A percentile compares a stretch with the other conserved stretches of the same genome.
phyloP scores from a whole-genome alignment of 345 rosid species.

The Citrus sp. region DNA sequence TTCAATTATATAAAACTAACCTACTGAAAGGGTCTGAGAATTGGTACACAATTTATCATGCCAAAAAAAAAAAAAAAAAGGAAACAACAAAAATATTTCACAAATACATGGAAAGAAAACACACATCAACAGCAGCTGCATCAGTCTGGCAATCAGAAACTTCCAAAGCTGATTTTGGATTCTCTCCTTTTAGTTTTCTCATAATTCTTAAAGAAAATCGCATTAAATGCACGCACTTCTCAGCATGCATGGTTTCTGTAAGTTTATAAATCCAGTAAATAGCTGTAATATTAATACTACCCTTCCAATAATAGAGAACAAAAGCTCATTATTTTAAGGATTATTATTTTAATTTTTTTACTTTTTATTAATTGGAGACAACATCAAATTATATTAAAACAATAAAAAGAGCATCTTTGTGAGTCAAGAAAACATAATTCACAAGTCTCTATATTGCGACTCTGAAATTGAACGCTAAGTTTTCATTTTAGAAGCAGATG shows the following conservation, averaged over 20 bases:
- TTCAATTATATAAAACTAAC: neutral
- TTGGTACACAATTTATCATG: neutral
- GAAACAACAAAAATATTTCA: neutral
- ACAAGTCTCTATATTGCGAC: neutral
- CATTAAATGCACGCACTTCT: neutral
- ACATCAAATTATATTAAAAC: neutral
- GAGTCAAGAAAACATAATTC: neutral
- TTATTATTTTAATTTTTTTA: neutral
- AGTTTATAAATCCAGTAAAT: neutral
- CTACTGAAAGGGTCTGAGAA: neutral
- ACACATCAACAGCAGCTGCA: neutral
- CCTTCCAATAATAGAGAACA: neutral
- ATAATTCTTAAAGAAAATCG: neutral
- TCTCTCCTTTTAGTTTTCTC: neutral
- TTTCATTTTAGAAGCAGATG: neutral
- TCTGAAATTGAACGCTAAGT: neutral
- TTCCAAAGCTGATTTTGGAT: neutral
- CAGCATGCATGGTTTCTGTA: neutral
- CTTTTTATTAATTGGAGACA: neutral
- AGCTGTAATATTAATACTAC: neutral
- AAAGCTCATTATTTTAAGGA: neutral
- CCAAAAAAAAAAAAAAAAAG: neutral
- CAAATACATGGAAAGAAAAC: neutral
- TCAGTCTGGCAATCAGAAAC: neutral
- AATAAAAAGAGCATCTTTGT: neutral